Conservation (phyloP, 371 early-diverging fungal genomes). For the Lichtheimia hyalospora region DNA sequence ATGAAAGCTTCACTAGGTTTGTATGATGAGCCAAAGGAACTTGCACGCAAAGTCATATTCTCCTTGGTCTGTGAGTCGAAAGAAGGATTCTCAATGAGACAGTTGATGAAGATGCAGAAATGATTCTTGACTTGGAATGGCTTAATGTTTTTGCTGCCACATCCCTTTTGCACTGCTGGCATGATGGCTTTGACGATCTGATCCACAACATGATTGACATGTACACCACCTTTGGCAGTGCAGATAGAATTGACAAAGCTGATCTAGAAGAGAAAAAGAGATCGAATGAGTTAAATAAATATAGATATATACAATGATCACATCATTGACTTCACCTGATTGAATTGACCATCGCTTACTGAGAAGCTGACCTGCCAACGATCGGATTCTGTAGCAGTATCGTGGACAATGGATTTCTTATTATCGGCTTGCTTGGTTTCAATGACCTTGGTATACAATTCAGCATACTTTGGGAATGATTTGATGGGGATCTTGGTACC, state of each 20-base stretch:
- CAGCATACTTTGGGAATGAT: conserved; percentile 91
- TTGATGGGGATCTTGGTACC: conserved; percentile 83
- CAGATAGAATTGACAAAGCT: conserved; percentile 99
- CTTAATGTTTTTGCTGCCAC: conserved; percentile 76
- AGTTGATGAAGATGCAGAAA: conserved; percentile 97
- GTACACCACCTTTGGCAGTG: conserved; percentile 98
- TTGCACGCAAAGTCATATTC: conserved; percentile 86
- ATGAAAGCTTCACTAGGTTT: conserved; percentile 81
- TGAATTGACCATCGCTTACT: conserved; percentile 95
- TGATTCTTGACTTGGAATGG: conserved; percentile 91
- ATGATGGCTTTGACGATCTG: conserved; percentile 83
- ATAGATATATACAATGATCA: neutral
- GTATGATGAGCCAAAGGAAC: conserved; percentile 92
- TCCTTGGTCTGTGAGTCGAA: conserved; percentile 99
- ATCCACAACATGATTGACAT: conserved; percentile 90
- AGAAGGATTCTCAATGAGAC: conserved; percentile 96
- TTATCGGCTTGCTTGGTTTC: conserved; percentile 39
- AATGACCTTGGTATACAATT: conserved; percentile 72
- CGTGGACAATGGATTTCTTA: conserved; percentile 35
- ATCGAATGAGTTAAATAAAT: neutral
- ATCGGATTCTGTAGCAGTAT: conserved; percentile 45
- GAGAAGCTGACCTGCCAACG: conserved; percentile 99
- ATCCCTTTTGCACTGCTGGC: conserved; percentile 82
- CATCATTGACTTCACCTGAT: conserved; percentile 62
- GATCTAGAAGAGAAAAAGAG: conserved; percentile 42